phyloP scores from a whole-genome alignment of 2,329 filamentous ascomycete genomes.

The Monosporascus sp. region DNA sequence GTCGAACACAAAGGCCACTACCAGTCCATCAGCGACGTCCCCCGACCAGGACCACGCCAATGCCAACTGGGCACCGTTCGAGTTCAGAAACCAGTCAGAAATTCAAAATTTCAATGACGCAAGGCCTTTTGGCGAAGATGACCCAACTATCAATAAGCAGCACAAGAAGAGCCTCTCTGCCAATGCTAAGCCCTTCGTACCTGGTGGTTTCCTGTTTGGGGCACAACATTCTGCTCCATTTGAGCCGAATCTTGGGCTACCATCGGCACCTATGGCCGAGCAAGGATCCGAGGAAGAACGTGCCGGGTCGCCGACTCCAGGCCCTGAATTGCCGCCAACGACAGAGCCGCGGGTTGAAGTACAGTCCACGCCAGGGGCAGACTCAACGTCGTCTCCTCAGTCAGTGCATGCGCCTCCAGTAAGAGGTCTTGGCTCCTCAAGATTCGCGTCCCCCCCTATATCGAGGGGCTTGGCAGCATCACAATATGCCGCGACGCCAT shows the following conservation, averaged over 20 bases:
- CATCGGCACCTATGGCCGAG: constrained; percentile 17
- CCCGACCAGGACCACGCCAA: constrained; percentile 43
- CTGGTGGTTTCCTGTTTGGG: constrained; percentile 29
- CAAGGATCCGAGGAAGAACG: constrained; percentile 23
- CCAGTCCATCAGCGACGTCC: constrained; percentile 48
- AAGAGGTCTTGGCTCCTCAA: constrained; percentile 24
- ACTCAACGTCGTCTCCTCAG: constrained; percentile 14
- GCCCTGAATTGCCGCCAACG: constrained; percentile 19
- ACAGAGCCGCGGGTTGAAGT: constrained; percentile 6
- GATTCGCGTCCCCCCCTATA: constrained; percentile 27
- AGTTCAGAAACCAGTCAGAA: constrained; percentile 47
- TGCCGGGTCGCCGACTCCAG: constrained; percentile 28
- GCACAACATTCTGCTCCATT: constrained; percentile 25
- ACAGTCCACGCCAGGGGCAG: constrained; percentile 7
- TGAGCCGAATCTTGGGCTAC: constrained; percentile 20
- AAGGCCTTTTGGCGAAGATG: constrained; percentile 41
- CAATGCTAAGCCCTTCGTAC: constrained; percentile 63
- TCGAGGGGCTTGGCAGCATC: constrained; percentile 40
- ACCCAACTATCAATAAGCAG: constrained; percentile 32
- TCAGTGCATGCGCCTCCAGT: constrained; percentile 7
- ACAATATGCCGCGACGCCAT: constrained; percentile 37
- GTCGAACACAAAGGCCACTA: constrained; percentile 39
- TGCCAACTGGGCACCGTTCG: constrained; percentile 54
- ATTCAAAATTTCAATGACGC: constrained; percentile 47
- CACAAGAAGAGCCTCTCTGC: constrained; percentile 62